Percentiles rank a stretch among this genome's conserved stretches.
phyloP scores from a whole-genome alignment of 2,329 filamentous ascomycete species.

The Aplosporella prunicola region DNA sequence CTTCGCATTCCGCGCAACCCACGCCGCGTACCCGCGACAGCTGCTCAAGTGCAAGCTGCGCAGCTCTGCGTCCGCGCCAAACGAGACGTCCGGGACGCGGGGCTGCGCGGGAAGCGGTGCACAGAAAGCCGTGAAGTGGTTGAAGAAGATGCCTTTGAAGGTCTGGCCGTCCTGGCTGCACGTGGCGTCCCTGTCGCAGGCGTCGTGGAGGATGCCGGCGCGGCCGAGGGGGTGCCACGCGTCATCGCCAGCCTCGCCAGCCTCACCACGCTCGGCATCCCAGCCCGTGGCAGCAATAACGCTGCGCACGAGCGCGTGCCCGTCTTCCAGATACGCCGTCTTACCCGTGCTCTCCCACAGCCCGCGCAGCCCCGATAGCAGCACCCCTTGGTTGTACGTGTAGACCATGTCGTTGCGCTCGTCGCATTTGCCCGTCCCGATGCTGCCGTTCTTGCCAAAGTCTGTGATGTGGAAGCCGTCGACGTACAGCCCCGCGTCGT shows the following conservation, averaged over 20 bases:
- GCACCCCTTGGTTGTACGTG: constrained; percentile 90
- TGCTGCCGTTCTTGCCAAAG: constrained; percentile 44
- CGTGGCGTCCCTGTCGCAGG: constrained; percentile 62
- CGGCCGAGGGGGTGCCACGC: constrained; percentile 67
- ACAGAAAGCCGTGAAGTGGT: constrained; percentile 76
- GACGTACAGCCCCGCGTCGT: constrained; percentile 62
- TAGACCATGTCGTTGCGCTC: constrained; percentile 79
- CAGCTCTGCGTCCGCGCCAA: constrained; percentile 23
- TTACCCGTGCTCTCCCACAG: constrained; percentile 71
- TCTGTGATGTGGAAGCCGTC: constrained; percentile 82
- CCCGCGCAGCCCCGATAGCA: constrained; percentile 71
- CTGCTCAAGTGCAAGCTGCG: constrained; percentile 43
- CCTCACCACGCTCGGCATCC: constrained; percentile 29
- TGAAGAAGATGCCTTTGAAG: constrained; percentile 93
- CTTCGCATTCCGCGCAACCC: constrained; percentile 69
- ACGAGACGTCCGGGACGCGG: constrained; percentile 37
- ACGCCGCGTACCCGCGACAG: constrained; percentile 59
- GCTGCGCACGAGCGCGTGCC: constrained; percentile 63
- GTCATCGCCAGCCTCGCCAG: constrained; percentile 22
- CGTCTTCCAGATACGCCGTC: constrained; percentile 63
- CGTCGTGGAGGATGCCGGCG: constrained; percentile 72
- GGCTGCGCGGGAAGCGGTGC: constrained; percentile 45
- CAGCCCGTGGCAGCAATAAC: constrained; percentile 76
- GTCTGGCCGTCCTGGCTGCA: constrained; percentile 81
- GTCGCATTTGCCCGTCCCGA: constrained; percentile 66